Evolutionary conservation across 208 protist genomes (phyloP), one percentile per base, ranked within the genome.

Genomic region (Trypanosoma cruzi): DNA sequence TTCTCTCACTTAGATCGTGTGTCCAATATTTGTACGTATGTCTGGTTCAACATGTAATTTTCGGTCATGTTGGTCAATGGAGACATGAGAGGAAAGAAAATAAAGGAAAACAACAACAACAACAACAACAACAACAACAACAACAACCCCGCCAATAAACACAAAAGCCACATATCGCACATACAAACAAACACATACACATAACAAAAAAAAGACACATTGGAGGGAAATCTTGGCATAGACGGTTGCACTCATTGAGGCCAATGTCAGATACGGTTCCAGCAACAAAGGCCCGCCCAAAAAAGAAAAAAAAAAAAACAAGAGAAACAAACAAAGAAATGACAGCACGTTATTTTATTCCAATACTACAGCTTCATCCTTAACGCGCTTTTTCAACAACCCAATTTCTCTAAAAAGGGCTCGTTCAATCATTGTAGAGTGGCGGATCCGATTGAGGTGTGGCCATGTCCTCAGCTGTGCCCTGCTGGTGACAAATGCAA

Each of bases 401-500:
- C 37, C 40, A 59, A 88, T 75, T 64, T 84, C 80, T 1, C 55
- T 54, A 49, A 79, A 8, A n/a, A 89, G 67, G 16, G 71, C 56
- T 18, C 71, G 61, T 64, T 93, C 87, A 54, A 90, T 71, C 52
- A 57, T 31, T 13, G 82, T 87, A 55, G 64, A 54, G 18, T 74
- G 66, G 24, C 66, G 65, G 46, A 95, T 91, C 44, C 73, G 74
- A 53, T 69, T 80, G 29, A 90, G 73, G 48, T 89, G 69, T 26
- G 86, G 85, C 82, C 80, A 93, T 50, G 89, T 95, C 34, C 78
- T 58, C 4, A 71, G 61, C 75, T 89, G 79, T 24, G 76, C 86
- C 36, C 71, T 71, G 8, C 66, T 71, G 7, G 70, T 62, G 11
- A 82, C 74, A 55, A 74, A 82, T 32, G 76, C 77, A 63, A 93